phyloP scores from a whole-genome alignment of 2,329 filamentous ascomycete species.

The Penicillium sp. region DNA sequence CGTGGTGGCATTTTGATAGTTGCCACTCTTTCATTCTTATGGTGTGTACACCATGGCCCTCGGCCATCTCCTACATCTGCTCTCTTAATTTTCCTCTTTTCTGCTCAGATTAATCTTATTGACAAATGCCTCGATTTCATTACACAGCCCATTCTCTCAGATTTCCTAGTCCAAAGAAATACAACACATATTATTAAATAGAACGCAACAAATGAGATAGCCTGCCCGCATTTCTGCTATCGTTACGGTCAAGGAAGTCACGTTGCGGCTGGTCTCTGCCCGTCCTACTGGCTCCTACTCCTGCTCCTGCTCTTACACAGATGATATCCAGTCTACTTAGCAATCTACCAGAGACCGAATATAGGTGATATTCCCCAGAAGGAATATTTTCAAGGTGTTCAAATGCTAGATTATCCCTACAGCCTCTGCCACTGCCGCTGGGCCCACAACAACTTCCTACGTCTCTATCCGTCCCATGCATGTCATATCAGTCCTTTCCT shows the following conservation, averaged over 20 bases:
- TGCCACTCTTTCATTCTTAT: neutral
- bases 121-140: neutral
- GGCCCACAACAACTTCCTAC: neutral
- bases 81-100: neutral
- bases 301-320: neutral
- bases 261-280: neutral
- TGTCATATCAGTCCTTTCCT: neutral
- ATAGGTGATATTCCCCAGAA: no score
- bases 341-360: no score
- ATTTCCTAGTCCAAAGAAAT: neutral
- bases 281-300: no score
- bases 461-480: neutral
- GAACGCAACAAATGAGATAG: neutral
- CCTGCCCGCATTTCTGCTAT: neutral
- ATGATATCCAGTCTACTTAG: neutral
- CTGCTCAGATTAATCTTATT: neutral
- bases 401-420: neutral
- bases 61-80: no score
- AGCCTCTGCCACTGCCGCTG: neutral
- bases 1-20: neutral
- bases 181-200: no score
- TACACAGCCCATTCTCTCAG: neutral
- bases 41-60: no score
- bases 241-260: neutral
- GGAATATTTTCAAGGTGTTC: neutral